A percentile compares a stretch with the other conserved stretches of the same genome.
These are phyloP conservation scores for Lecanicillium sp. DNA, from an alignment of 2,329 filamentous ascomycete species.

Conservation along the genomic window DNA sequence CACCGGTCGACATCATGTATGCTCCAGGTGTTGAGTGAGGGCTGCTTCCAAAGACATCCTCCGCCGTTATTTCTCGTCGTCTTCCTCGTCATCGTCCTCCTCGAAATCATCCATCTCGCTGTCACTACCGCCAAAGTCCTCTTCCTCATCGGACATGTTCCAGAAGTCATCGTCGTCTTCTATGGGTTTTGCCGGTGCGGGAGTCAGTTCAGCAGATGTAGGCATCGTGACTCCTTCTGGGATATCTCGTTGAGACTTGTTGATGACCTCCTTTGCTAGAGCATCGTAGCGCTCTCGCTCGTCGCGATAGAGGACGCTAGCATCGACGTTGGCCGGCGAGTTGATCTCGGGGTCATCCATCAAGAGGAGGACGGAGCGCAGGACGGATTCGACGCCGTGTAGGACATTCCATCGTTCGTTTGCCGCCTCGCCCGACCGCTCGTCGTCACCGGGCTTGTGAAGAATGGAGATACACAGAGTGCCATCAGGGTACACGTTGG, in stretches of 20 bases:
- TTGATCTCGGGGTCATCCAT: slow-evolving; percentile 91
- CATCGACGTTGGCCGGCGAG: slow-evolving; percentile 91
- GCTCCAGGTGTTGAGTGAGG: too few species aligned
- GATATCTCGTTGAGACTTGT: slow-evolving; percentile 68
- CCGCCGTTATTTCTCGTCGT: slow-evolving; percentile 33
- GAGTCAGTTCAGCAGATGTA: slow-evolving; percentile 54
- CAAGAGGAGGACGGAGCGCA: slow-evolving; percentile 84
- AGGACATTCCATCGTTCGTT: slow-evolving; percentile 91
- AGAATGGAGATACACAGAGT: slow-evolving; percentile 95
- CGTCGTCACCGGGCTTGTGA: slow-evolving; percentile 83
- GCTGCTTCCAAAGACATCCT: too few species aligned
- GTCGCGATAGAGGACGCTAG: slow-evolving; percentile 77
- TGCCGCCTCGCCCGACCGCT: slow-evolving; percentile 82
- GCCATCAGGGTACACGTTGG: slow-evolving; percentile 88
- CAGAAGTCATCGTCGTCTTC: slow-evolving; percentile 76
- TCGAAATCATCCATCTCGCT: slow-evolving; percentile 55
- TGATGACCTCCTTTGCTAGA: slow-evolving; percentile 61
- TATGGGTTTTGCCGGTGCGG: slow-evolving; percentile 48
- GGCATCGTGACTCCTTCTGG: slow-evolving; percentile 78
- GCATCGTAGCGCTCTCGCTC: slow-evolving; percentile 60
- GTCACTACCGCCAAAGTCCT: slow-evolving; percentile 71
- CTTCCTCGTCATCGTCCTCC: slow-evolving; percentile 48
- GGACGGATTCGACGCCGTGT: slow-evolving; percentile 88
- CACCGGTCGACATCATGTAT: too few species aligned
- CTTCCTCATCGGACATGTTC: slow-evolving; percentile 66